Evolutionary conservation across 352 stramenopile species (phyloP).

Genomic region (Globisporangium paddicum): DNA sequence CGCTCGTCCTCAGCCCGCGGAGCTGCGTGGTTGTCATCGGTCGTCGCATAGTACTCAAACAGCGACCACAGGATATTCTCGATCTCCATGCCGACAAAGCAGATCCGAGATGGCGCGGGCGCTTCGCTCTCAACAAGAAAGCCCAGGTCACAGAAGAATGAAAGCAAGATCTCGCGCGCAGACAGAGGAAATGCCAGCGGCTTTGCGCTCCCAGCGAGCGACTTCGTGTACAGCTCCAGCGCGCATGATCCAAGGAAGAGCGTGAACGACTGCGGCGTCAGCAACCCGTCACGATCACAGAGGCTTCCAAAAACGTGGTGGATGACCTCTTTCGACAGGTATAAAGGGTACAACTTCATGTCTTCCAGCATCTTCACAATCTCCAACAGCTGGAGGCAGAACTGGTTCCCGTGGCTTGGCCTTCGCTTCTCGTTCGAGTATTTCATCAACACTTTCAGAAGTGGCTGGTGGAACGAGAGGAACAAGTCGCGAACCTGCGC

Average conservation of each 20-base stretch:
- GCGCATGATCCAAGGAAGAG: constrained; percentile 59
- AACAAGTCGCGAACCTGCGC: constrained; percentile 64
- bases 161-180: constrained; percentile 55
- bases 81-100: constrained; percentile 62
- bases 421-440: constrained; percentile 48
- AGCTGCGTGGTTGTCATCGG: constrained; percentile 1
- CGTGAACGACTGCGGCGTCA: constrained; percentile 43
- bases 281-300: constrained; percentile 25
- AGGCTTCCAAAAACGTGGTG: constrained; percentile 39
- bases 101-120: constrained; percentile 30
- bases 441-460: constrained; percentile 49
- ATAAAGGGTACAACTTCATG: constrained; percentile 50
- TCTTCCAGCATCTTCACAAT: constrained; percentile 53
- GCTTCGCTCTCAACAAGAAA: constrained; percentile 44
- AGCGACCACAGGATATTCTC: constrained; percentile 74
- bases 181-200: constrained; percentile 35
- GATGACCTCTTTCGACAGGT: constrained; percentile 49
- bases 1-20: constrained; percentile 21
- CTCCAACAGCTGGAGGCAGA: constrained; percentile 32
- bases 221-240: constrained; percentile 47
- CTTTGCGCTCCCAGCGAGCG: constrained; percentile 1
- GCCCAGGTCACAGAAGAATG: constrained; percentile 62
- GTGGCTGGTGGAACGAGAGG: constrained; percentile 38
- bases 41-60: constrained; percentile 68
- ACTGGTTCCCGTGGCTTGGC: constrained; percentile 34